Conservation (phyloP, 2,329 filamentous ascomycete species). For the Eutypella sp. region DNA sequence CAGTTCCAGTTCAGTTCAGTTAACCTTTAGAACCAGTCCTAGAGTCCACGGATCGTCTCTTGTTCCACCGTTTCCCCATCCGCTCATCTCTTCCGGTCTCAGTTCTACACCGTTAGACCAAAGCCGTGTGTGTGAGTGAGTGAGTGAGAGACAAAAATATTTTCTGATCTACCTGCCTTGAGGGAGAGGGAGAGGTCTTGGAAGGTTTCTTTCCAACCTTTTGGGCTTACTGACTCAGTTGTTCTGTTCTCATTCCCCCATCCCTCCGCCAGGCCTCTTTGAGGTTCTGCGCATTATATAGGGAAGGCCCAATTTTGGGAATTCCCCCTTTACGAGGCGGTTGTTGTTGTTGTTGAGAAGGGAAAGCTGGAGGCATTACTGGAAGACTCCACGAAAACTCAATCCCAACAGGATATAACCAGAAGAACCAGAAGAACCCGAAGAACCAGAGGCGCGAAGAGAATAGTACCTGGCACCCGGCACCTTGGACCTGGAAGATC, state of each 20-base stretch:
- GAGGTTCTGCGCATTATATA: conserved; percentile 20
- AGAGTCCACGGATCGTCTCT: too few species aligned
- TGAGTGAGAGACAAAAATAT: conserved; percentile 19
- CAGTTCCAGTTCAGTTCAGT: too few species aligned
- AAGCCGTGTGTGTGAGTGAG: too few species aligned
- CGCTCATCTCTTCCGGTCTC: conserved; percentile 15
- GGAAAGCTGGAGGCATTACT: conserved; percentile 20
- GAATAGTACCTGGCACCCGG: neutral
- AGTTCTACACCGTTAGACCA: conserved; percentile 11
- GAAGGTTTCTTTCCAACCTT: conserved; percentile 25
- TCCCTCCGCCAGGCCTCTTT: conserved; percentile 10
- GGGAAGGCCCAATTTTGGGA: too few species aligned
- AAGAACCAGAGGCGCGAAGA: neutral
- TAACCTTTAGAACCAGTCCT: too few species aligned
- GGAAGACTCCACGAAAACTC: conserved; percentile 20
- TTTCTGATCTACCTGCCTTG: conserved; percentile 4
- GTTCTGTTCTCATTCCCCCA: conserved; percentile 8
- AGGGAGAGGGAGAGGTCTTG: conserved; percentile 20
- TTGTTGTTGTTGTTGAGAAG: too few species aligned
- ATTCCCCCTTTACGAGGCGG: conserved; percentile 1
- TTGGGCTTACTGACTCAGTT: conserved; percentile 18
- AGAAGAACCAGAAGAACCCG: neutral
- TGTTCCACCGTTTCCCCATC: too few species aligned
- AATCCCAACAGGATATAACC: conserved; percentile 4
- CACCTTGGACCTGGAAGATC: too few species aligned